Percentiles rank a stretch among this genome's conserved stretches.
phyloP scores from a whole-genome alignment of 179 eudicot genomes.

The Dionaea muscipula region DNA sequence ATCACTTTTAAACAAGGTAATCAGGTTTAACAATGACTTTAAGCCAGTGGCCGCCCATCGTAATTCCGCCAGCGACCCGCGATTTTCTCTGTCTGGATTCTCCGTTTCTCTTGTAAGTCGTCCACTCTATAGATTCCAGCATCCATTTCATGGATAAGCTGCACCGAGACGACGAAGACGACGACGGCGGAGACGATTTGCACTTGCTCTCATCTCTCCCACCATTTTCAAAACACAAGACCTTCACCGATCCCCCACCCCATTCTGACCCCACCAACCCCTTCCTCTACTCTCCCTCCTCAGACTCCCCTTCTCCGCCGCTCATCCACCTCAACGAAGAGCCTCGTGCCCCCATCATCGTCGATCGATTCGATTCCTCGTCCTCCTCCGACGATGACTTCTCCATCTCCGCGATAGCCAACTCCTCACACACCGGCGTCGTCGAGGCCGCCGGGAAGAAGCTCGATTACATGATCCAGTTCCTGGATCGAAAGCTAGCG shows the following conservation, averaged over 20 bases:
- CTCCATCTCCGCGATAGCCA: conserved; percentile 13
- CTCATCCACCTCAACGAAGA: conserved; percentile 9
- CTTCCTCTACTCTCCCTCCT: neutral
- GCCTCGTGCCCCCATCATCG: conserved; percentile 21
- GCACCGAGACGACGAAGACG: neutral
- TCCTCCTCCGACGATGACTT: conserved; percentile 33
- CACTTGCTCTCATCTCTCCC: no score
- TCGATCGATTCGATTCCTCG: conserved; percentile 49
- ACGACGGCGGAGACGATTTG: no score
- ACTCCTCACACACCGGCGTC: conserved; percentile 10
- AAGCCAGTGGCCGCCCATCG: no score
- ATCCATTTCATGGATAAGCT: neutral
- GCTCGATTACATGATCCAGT: conserved; percentile 73
- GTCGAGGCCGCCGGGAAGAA: conserved; percentile 41
- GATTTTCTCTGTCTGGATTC: no score
- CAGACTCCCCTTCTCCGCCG: neutral
- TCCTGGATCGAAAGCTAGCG: conserved; percentile 57
- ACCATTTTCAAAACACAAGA: no score
- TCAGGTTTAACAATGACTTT: no score
- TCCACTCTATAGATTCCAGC: neutral
- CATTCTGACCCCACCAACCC: neutral
- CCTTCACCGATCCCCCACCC: no score
- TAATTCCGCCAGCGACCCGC: no score
- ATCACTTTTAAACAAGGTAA: no score
- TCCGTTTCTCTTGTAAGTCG: no score